A percentile compares a stretch with the other conserved stretches of the same genome.
phyloP scores from a whole-genome alignment of 805 yeast genomes.

The Diddensiella santjacobensis region DNA sequence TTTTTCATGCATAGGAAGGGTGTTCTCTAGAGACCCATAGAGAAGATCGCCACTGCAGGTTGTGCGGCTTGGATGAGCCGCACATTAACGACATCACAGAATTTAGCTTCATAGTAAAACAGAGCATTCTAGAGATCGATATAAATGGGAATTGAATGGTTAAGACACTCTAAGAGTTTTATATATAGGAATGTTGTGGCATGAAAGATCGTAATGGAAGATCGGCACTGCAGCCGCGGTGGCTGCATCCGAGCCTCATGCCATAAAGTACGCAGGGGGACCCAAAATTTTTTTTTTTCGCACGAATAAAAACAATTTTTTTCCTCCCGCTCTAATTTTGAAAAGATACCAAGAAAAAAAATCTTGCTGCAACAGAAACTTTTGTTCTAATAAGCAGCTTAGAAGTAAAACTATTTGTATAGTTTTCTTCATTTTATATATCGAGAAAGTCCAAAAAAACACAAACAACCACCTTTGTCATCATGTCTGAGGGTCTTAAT shows the following conservation, averaged over 20 bases:
- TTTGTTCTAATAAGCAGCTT: background rate
- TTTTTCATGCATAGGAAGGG: no score
- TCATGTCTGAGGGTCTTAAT: slow-evolving; percentile 34
- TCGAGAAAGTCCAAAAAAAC: background rate
- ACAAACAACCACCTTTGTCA: background rate
- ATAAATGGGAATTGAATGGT: no score
- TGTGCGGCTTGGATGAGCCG: no score
- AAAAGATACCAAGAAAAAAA: background rate
- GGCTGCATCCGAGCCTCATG: background rate
- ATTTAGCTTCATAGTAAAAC: no score
- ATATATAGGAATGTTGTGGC: no score
- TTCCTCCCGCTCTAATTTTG: background rate
- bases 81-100: no score
- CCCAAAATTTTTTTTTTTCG: slow-evolving; percentile 1
- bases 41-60: no score
- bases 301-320: background rate
- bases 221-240: background rate
- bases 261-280: slow-evolving; percentile 3
- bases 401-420: background rate
- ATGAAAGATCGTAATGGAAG: no score
- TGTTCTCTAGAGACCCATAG: no score
- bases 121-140: no score
- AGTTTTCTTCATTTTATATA: background rate
- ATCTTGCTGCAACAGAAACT: background rate
- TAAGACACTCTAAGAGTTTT: no score